Percentiles rank a stretch among this genome's conserved stretches.
Conservation (phyloP, 2,329 filamentous ascomycete species). For the Cladophialophora exuberans region DNA sequence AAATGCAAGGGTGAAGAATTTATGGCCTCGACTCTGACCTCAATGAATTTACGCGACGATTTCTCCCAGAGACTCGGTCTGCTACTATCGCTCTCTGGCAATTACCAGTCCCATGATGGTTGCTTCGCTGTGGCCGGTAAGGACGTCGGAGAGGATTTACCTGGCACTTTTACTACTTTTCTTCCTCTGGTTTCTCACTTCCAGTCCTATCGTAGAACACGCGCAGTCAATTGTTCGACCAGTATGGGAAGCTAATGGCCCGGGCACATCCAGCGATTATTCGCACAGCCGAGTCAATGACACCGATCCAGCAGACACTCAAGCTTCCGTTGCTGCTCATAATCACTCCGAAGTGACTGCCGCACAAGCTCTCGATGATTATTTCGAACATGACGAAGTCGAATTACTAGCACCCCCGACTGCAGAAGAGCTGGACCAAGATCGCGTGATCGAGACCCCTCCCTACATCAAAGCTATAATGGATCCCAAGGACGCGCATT, state of each 20-base stretch:
- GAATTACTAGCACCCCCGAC: not conserved
- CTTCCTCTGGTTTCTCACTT: conserved; percentile 8
- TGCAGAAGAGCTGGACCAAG: conserved; percentile 4
- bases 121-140: not conserved
- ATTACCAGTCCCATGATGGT: not conserved
- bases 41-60: not conserved
- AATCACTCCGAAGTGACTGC: not conserved
- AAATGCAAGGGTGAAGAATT: conserved; percentile 2
- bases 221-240: not conserved
- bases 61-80: not conserved
- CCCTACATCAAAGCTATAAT: conserved; percentile 19
- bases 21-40: not conserved
- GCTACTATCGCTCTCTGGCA: not conserved
- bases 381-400: not conserved
- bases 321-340: not conserved
- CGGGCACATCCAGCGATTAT: not conserved
- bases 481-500: conserved; percentile 8
- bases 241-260: not conserved
- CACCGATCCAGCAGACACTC: not conserved
- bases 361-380: not conserved
- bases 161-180: conserved; percentile 1
- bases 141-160: conserved; percentile 6
- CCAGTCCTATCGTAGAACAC: conserved; percentile 1
- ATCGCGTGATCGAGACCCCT: not conserved
- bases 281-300: not conserved